Conservation (phyloP, 768 basidiomycete species). For the Tremella yokohamensis region DNA sequence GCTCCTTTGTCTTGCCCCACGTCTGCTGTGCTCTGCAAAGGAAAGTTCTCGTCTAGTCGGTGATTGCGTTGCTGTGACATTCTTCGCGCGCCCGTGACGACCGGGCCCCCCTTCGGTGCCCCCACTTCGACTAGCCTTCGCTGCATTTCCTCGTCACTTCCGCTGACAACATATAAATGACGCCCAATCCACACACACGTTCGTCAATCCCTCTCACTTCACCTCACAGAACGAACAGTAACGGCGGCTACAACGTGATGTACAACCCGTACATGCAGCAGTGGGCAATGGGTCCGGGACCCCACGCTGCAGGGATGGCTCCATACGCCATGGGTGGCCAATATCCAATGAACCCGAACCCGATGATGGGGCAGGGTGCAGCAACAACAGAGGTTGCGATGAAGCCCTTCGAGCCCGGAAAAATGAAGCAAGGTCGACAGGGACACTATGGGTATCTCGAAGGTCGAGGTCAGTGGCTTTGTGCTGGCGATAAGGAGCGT, state of each 20-base stretch:
- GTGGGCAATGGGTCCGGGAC: background rate
- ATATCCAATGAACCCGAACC: slow-evolving; percentile 5
- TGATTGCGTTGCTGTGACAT: too few species aligned
- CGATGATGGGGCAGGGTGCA: slow-evolving; percentile 3
- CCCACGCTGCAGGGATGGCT: slow-evolving; percentile 9
- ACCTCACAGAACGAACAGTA: background rate
- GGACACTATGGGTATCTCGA: slow-evolving; percentile 48
- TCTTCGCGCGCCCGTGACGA: too few species aligned
- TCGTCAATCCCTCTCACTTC: too few species aligned
- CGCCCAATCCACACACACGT: too few species aligned
- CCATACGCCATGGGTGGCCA: slow-evolving; percentile 1
- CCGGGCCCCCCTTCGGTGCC: too few species aligned
- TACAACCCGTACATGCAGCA: background rate
- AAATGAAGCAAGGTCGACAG: slow-evolving; percentile 39
- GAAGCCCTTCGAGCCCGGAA: slow-evolving; percentile 33
- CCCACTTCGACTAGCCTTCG: too few species aligned
- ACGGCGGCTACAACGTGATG: slow-evolving; percentile 3
- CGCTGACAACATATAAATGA: too few species aligned
- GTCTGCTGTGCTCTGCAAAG: too few species aligned
- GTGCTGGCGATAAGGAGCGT: background rate
- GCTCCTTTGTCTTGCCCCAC: background rate
- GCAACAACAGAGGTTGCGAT: slow-evolving; percentile 5
- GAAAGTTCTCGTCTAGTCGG: too few species aligned
- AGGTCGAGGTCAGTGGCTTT: slow-evolving; percentile 38
- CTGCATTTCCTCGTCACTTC: too few species aligned